Percentiles rank a stretch among this genome's conserved stretches.
phyloP scores from a whole-genome alignment of 2,329 filamentous ascomycete genomes.

The Rhinocladiella mackenziei region DNA sequence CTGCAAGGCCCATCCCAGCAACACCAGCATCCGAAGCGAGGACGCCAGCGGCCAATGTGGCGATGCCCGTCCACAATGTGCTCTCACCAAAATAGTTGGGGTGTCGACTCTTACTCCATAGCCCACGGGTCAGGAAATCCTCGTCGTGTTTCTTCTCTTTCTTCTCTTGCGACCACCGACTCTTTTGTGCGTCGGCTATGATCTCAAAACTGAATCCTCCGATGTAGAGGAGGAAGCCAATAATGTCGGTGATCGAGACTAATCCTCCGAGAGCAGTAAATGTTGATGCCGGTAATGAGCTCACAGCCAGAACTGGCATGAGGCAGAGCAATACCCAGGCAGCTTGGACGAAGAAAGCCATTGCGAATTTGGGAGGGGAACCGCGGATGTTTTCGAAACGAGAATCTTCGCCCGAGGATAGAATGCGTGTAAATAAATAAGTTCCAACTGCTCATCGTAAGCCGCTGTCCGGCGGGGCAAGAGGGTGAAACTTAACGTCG shows the following conservation, averaged over 20 bases:
- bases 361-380: slow-evolving; percentile 51
- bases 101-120: slow-evolving; percentile 60
- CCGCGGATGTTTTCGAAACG: slow-evolving; percentile 54
- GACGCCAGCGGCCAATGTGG: slow-evolving; percentile 55
- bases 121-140: slow-evolving; percentile 59
- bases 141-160: slow-evolving; percentile 63
- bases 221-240: slow-evolving; percentile 56
- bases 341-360: slow-evolving; percentile 59
- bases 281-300: slow-evolving; percentile 54
- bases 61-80: slow-evolving; percentile 65
- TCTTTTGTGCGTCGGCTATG: slow-evolving; percentile 62
- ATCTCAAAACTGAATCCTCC: slow-evolving; percentile 60
- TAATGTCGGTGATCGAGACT: slow-evolving; percentile 50
- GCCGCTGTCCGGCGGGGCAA: background rate
- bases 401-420: slow-evolving; percentile 57
- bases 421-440: slow-evolving; percentile 61
- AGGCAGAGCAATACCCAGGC: slow-evolving; percentile 66
- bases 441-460: slow-evolving; percentile 50
- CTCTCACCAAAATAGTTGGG: slow-evolving; percentile 72
- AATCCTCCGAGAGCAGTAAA: slow-evolving; percentile 47
- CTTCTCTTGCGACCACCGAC: slow-evolving; percentile 57
- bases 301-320: slow-evolving; percentile 61
- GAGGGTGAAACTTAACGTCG: slow-evolving; percentile 45
- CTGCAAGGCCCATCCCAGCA: slow-evolving; percentile 54
- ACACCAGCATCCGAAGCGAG: slow-evolving; percentile 54